Base-by-base conservation (phyloP, 2,329 filamentous ascomycete genomes). In the Mycocentrospora acerina region DNA sequence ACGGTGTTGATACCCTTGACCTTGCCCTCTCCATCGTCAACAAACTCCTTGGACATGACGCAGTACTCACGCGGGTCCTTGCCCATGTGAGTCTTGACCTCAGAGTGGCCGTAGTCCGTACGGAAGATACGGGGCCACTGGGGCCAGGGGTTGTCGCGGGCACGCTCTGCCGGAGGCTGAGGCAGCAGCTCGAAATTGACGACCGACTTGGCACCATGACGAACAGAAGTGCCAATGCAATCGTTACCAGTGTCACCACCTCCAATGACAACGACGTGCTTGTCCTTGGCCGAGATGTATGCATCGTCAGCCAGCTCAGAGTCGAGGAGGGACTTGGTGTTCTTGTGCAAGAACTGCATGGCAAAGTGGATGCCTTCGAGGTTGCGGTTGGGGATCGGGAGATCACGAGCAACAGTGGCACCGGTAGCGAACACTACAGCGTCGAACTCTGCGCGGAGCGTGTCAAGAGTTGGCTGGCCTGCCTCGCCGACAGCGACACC, bases 71-170 rank as follows among this genome's bases (percentile, higher is more conserved):
- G 89, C 42, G 91, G 91, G 61, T 96, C 91, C 67, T 90, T 90
- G 71, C 91, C 91, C 76, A 90, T 91, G 75, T 96, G 90, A 55
- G 91, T 90, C 70, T 91, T 90, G 60, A 96, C 91, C 71, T 97
- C 91, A 12, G 85, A 86, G 76, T 97, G 91, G 40, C 91, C 91
- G 63, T 97, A 97, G 72, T 97, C 91, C n/a, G 96, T 88, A 57
- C 91, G 90, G 79, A 95, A 96, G 67, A 96, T 90, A 60, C 90
- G 88, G 41, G 91, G 91, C 90, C 91, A 97, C 72, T 96, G 91
- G 8, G 91, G 91, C 91, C 91, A 97, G 47, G 91, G 91, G 77
- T 97, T 97, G 71, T 96, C 91, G 48, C 82, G 81, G 50, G 88
- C 90, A 72, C 91, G 89, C 78, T 95, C 85, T 44, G 87, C 81